Evolutionary conservation across 805 yeast species (phyloP).

Genomic region (Jamesozyma hellenica): DNA sequence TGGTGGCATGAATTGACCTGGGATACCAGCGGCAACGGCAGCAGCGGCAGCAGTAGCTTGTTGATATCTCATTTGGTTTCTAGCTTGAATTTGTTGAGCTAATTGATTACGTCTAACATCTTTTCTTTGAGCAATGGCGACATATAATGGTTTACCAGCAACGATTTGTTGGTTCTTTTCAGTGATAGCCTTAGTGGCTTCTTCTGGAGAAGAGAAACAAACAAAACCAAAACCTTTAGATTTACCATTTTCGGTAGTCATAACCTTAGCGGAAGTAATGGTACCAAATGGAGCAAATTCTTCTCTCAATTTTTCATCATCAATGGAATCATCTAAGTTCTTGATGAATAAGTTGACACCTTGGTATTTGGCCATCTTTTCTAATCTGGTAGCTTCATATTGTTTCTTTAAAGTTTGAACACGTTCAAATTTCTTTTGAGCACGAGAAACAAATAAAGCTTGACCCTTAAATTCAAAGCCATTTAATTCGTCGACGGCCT

Average conservation of each 20-base stretch:
- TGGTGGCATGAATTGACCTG: constrained; percentile 34
- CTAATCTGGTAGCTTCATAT: constrained; percentile 84
- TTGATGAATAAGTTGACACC: constrained; percentile 95
- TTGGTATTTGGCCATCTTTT: constrained; percentile 87
- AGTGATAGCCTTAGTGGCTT: constrained; percentile 95
- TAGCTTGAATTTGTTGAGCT: constrained; percentile 95
- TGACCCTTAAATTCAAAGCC: constrained; percentile 79
- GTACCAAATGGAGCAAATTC: constrained; percentile 89
- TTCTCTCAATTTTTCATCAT: constrained; percentile 83
- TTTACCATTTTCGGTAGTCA: constrained; percentile 89
- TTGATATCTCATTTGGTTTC: constrained; percentile 97
- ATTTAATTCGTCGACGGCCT: constrained; percentile 87
- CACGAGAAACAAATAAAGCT: constrained; percentile 91
- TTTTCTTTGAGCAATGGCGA: constrained; percentile 97
- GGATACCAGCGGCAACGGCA: constrained; percentile 32
- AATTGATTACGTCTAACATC: constrained; percentile 95
- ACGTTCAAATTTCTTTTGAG: constrained; percentile 98
- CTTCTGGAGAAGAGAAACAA: constrained; percentile 95
- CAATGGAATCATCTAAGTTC: constrained; percentile 89
- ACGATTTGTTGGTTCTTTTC: constrained; percentile 98
- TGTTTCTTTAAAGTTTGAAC: constrained; percentile 89
- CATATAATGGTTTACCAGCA: constrained; percentile 91
- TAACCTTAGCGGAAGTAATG: constrained; percentile 91
- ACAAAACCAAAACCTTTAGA: constrained; percentile 98
- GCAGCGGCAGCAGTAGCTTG: constrained; percentile 66